Percentiles rank a stretch among this genome's conserved stretches.
phyloP scores from a whole-genome alignment of 2,329 filamentous ascomycete genomes.

The Aspergillus tubingensis region DNA sequence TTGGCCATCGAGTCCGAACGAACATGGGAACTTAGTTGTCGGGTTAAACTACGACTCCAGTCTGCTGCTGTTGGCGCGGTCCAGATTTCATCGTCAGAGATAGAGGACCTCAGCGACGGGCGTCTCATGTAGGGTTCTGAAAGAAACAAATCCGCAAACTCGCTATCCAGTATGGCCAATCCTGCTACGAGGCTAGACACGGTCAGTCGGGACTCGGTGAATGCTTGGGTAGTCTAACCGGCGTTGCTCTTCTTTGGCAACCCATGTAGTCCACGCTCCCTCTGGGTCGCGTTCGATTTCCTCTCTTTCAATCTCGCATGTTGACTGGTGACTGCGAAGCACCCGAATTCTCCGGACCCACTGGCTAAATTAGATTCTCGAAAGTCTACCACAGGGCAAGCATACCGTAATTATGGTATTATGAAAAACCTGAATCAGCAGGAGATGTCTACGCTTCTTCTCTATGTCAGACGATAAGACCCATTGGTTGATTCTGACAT shows the following conservation, averaged over 20 bases:
- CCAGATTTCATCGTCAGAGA: constrained; percentile 16
- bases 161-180: constrained; percentile 30
- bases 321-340: background rate
- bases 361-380: background rate
- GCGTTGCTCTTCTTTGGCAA: constrained; percentile 26
- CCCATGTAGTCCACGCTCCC: constrained; percentile 25
- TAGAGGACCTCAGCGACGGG: background rate
- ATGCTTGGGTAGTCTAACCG: constrained; percentile 11
- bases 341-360: constrained; percentile 13
- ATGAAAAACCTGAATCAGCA: constrained; percentile 30
- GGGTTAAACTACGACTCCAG: constrained; percentile 3
- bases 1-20: background rate
- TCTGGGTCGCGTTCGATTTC: constrained; percentile 9
- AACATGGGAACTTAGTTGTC: background rate
- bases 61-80: constrained; percentile 13
- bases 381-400: constrained; percentile 17
- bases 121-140: constrained; percentile 17
- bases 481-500: too few species aligned
- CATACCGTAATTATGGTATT: constrained; percentile 27
- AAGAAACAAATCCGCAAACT: constrained; percentile 26
- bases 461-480: background rate
- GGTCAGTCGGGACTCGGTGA: background rate
- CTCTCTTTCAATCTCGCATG: background rate
- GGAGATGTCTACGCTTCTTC: constrained; percentile 27
- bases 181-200: constrained; percentile 3